Conservation (phyloP, 257 asterid species). For the Buddleja alternifolia region DNA sequence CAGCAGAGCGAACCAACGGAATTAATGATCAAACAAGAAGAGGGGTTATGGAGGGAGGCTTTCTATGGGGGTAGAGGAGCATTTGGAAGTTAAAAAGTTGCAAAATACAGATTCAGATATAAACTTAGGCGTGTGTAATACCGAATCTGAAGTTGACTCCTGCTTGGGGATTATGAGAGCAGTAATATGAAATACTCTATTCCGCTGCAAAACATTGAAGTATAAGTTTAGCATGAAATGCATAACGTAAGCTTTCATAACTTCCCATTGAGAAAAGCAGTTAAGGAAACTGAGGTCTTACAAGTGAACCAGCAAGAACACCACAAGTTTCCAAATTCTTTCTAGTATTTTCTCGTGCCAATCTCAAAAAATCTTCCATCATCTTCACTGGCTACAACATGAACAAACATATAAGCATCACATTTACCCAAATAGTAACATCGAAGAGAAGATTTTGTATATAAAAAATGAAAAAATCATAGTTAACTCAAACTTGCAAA, state of each 20-base stretch:
- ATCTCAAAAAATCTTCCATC: constrained; percentile 86
- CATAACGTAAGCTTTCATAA: constrained; percentile 14
- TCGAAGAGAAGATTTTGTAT: constrained; percentile 8
- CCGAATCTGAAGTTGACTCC: constrained; percentile 97
- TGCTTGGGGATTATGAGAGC: constrained; percentile 95
- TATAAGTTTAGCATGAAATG: constrained; percentile 12
- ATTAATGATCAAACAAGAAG: background rate
- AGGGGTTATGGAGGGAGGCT: background rate
- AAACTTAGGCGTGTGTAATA: constrained; percentile 31
- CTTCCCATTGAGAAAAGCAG: constrained; percentile 17
- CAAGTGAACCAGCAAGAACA: constrained; percentile 97
- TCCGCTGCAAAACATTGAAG: constrained; percentile 66
- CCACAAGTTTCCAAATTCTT: constrained; percentile 93
- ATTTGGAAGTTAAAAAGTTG: constrained; percentile 24
- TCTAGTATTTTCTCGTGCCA: constrained; percentile 77
- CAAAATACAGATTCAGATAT: constrained; percentile 25
- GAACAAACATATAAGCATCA: constrained; percentile 33
- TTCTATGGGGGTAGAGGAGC: background rate
- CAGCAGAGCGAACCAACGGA: background rate
- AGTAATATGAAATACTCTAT: constrained; percentile 78
- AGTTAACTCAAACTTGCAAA: constrained; percentile 4
- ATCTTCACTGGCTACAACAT: constrained; percentile 79
- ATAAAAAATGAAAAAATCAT: constrained; percentile 13
- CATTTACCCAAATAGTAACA: constrained; percentile 25
- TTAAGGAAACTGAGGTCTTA: constrained; percentile 38